Evolutionary conservation across 768 basidiomycete genomes (phyloP), one percentile per base, ranked within the genome.

Genomic region (Coprinopsis cinerea): DNA sequence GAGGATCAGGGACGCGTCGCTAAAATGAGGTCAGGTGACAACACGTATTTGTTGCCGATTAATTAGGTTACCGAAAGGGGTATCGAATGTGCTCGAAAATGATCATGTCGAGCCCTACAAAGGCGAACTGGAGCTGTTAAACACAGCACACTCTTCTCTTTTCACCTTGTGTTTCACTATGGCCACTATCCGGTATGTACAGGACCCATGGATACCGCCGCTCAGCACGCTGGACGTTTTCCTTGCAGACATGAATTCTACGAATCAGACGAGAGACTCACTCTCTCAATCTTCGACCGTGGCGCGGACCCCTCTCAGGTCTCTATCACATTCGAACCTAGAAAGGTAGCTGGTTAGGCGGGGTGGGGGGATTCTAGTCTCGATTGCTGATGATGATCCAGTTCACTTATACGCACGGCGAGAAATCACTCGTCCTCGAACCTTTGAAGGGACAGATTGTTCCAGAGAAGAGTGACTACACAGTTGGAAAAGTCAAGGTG

Each of bases 361-460:
- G 10, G 7, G 18, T 7, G 10, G 18, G 37, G 37, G 37, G 11
- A 41, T 37, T 5, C 23, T 41, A n/a, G 27, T 43, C 23, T 14
- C 42, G 44, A 44, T 1, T 10, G 1, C 36, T 51, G 28, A 22
- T 30, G 17, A 61, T 58, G 45, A 49, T 10, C 44, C 11, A 85
- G 84, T 57, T 85, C 25, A 60, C 73, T 2, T 91, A 89, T 58
- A 68, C 70, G 44, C 68, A 89, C 55, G 87, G 82, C 55, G 86
- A 88, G 40, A 85, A 83, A 57, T 61, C 63, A n/a, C 74, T 94
- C 36, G 68, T 72, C 3, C 69, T 97, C 13, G 81, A 88, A 49
- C 94, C 93, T 7, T 73, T 97, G 13, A 86, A 85, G 59, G 88
- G 87, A 35, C 81, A 83, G 62, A 90, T 97, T 59, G 78, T 85